These are phyloP conservation scores for Hibiscus tridactylites DNA, from an alignment of 345 rosid genomes.

Conservation along the genomic window DNA sequence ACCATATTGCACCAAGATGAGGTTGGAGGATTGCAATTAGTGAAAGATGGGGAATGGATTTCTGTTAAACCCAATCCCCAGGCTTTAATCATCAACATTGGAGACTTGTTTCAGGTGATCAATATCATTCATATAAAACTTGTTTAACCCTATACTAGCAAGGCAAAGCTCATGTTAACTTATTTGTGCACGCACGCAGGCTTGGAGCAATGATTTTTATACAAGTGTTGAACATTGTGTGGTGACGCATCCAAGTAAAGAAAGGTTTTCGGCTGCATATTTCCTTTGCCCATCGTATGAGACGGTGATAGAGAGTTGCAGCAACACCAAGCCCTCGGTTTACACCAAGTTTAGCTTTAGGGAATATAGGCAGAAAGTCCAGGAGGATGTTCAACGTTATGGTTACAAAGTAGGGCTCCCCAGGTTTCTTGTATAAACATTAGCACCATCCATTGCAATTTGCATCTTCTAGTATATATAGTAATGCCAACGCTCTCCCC, in stretches of 20 bases:
- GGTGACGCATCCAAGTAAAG: constrained; percentile 54
- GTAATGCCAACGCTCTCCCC: no score
- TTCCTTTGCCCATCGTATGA: constrained; percentile 83
- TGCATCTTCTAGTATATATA: no score
- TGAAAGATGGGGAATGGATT: constrained; percentile 73
- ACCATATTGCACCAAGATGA: constrained; percentile 78
- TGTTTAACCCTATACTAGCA: no score
- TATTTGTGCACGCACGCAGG: constrained; percentile 28
- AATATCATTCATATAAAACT: background rate
- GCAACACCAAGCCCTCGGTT: constrained; percentile 25
- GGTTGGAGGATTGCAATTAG: constrained; percentile 84
- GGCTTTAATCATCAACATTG: constrained; percentile 75
- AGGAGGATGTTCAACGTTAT: constrained; percentile 60
- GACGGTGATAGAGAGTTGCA: constrained; percentile 46
- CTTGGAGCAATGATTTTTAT: constrained; percentile 88
- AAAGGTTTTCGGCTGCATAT: constrained; percentile 86
- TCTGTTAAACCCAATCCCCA: constrained; percentile 60
- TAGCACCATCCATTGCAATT: no score
- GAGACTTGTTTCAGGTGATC: constrained; percentile 86
- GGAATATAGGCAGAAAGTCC: constrained; percentile 68
- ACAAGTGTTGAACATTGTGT: constrained; percentile 85
- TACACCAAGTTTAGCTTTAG: constrained; percentile 71
- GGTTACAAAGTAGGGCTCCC: constrained; percentile 87
- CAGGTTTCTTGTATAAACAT: constrained; percentile 40
- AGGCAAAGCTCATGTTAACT: no score